Evolutionary conservation across 257 asterid species (phyloP).

Genomic region (Ligustrum vulgare): DNA sequence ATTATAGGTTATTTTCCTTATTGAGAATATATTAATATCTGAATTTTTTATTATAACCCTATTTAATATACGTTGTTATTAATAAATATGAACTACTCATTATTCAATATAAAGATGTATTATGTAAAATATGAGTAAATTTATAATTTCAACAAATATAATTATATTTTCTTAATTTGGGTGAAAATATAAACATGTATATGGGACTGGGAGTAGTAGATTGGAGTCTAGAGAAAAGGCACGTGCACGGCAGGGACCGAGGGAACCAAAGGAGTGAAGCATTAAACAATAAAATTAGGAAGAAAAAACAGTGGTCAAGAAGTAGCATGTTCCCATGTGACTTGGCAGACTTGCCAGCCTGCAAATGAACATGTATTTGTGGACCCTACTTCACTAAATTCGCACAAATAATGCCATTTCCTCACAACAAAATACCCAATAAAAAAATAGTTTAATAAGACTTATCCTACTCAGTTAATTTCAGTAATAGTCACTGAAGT

Average conservation of each 20-base stretch:
- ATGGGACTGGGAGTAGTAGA: too few relatives aligned
- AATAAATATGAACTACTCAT: too few relatives aligned
- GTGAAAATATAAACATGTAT: too few relatives aligned
- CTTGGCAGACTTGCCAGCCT: constrained; percentile 27
- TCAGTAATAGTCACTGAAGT: not conserved
- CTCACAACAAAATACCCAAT: not conserved
- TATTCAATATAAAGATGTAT: too few relatives aligned
- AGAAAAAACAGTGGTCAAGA: constrained; percentile 43
- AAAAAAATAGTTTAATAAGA: not conserved
- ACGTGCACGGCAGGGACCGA: not conserved
- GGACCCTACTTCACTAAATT: constrained; percentile 14
- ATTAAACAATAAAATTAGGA: not conserved
- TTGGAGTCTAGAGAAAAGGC: too few relatives aligned
- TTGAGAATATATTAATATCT: too few relatives aligned
- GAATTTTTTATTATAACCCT: too few relatives aligned
- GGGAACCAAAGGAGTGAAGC: not conserved
- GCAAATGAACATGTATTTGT: not conserved
- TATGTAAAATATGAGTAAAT: too few relatives aligned
- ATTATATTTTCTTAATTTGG: too few relatives aligned
- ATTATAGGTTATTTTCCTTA: too few relatives aligned
- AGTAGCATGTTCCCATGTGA: constrained; percentile 30
- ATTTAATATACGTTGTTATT: too few relatives aligned
- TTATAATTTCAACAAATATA: too few relatives aligned
- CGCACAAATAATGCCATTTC: not conserved
- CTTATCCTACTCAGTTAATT: not conserved